Evolutionary conservation across 306 rosid genomes (phyloP).

Genomic region (Dryas alaskensis): DNA sequence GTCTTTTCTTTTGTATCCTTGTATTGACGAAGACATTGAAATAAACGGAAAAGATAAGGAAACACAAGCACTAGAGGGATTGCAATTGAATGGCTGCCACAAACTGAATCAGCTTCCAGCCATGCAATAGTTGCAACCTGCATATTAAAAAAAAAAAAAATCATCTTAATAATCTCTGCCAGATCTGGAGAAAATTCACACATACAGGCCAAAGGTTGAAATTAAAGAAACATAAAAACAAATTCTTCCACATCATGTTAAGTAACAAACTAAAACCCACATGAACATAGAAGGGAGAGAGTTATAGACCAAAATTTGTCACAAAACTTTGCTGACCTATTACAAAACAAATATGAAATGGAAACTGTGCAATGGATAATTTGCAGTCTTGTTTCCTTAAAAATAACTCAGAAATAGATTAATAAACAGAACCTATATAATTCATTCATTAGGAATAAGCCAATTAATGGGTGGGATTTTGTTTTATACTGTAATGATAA

Average conservation of each 20-base stretch:
- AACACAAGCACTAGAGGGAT: constrained; percentile 88
- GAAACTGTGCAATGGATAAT: background rate
- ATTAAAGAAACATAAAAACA: background rate
- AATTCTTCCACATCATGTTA: background rate
- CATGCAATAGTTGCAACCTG: constrained; percentile 99
- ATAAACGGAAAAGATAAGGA: constrained; percentile 92
- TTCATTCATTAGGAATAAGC: background rate
- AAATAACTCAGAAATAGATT: background rate
- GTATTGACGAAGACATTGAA: constrained; percentile 95
- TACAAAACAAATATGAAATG: background rate
- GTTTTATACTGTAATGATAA: background rate
- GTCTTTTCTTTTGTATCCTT: constrained; percentile 88
- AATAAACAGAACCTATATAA: background rate
- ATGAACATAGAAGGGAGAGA: background rate
- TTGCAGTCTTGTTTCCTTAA: background rate
- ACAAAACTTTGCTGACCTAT: background rate
- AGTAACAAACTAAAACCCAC: background rate
- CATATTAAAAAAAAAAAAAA: background rate
- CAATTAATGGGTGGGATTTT: background rate
- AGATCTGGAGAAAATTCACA: background rate
- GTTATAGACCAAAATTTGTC: background rate
- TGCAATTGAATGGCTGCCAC: constrained; percentile 94
- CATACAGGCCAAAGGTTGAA: background rate
- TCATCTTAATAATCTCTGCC: background rate
- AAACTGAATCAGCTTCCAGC: constrained; percentile 99